Evolutionary conservation across 352 stramenopile genomes (phyloP).

Genomic region (Phytophthora cryptogea): DNA sequence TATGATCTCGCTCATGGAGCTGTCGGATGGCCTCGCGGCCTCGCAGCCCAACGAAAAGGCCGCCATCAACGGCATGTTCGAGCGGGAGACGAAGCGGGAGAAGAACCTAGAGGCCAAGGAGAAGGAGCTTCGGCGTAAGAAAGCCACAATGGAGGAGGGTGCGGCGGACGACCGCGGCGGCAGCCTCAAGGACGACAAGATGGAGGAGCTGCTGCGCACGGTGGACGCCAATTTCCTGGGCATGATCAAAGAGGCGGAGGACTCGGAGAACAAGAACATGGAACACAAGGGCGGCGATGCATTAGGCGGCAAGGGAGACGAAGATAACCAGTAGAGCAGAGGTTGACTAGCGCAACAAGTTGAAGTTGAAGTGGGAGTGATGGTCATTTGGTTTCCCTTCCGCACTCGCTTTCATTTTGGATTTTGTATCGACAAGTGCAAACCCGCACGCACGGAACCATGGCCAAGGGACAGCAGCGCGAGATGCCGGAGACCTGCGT

Average conservation of each 20-base stretch:
- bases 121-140: constrained; percentile 88
- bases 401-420: constrained; percentile 17
- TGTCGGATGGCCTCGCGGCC: constrained; percentile 92
- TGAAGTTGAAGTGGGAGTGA: constrained; percentile 52
- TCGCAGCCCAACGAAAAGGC: constrained; percentile 94
- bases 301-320: constrained; percentile 41
- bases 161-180: constrained; percentile 64
- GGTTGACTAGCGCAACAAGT: constrained; percentile 4
- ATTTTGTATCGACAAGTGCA: constrained; percentile 27
- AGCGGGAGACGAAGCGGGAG: constrained; percentile 96
- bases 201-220: constrained; percentile 93
- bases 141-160: constrained; percentile 82
- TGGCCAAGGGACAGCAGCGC: constrained; percentile 34
- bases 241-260: constrained; percentile 96
- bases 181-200: constrained; percentile 90
- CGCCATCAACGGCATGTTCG: constrained; percentile 96
- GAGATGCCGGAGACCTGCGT: constrained; percentile 28
- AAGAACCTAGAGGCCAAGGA: constrained; percentile 94
- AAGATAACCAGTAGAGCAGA: constrained; percentile 25
- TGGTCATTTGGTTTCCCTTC: constrained; percentile 39
- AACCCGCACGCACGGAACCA: constrained; percentile 8
- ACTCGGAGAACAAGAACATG: constrained; percentile 91
- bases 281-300: constrained; percentile 67
- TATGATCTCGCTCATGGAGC: constrained; percentile 96
- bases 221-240: constrained; percentile 95